These are phyloP conservation scores for Pseudonitzschia delicatissima DNA, from an alignment of 108 stramenopile species.

Conservation along the genomic window DNA sequence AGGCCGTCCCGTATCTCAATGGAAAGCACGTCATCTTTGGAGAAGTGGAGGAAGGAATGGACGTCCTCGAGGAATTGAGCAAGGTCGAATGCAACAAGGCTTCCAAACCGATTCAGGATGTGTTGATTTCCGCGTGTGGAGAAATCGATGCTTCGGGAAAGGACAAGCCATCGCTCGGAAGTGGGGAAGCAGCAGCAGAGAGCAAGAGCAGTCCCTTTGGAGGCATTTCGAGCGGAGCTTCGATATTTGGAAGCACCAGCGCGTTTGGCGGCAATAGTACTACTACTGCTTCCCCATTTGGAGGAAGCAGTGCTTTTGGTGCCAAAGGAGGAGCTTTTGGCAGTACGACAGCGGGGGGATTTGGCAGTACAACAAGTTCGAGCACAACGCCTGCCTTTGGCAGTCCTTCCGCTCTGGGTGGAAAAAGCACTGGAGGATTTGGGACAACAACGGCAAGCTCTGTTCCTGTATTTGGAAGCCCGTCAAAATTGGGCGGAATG, in stretches of 20 bases:
- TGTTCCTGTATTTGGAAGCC: background rate
- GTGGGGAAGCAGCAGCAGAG: background rate
- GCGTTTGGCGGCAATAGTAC: background rate
- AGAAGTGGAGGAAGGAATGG: constrained; percentile 58
- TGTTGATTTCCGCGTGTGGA: constrained; percentile 31
- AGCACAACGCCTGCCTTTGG: background rate
- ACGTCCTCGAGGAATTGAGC: constrained; percentile 36
- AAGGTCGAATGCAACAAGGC: constrained; percentile 26
- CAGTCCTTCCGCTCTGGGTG: background rate
- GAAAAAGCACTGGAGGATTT: too few species aligned
- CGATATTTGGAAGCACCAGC: background rate
- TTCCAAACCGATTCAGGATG: constrained; percentile 15
- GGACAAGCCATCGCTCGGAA: constrained; percentile 7
- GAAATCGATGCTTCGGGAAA: constrained; percentile 15
- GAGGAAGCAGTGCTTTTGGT: background rate
- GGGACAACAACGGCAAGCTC: background rate
- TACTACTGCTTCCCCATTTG: background rate
- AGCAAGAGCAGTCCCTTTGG: background rate
- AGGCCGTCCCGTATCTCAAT: constrained; percentile 53
- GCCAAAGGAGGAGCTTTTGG: background rate
- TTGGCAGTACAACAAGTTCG: too few species aligned
- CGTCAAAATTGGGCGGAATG: too few species aligned
- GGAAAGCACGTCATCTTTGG: constrained; percentile 92
- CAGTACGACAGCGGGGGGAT: too few species aligned
- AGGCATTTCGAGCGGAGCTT: background rate